A percentile compares a stretch with the other conserved stretches of the same genome.
These are phyloP conservation scores for Nymphaea thermarum DNA, from an alignment of 164 flowering plant species.

Conservation along the genomic window DNA sequence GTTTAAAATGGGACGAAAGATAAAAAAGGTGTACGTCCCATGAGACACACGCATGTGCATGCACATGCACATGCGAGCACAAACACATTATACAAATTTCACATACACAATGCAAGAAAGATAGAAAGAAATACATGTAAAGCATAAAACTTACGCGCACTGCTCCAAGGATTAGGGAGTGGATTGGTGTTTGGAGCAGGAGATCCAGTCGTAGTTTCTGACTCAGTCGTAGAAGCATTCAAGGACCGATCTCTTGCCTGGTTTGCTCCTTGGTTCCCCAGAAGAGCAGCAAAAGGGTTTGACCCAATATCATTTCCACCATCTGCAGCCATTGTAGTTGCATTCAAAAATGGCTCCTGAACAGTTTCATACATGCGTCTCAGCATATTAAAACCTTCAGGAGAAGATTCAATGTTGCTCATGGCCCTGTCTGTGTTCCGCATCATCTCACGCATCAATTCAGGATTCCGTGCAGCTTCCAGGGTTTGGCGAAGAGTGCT, in stretches of 20 bases:
- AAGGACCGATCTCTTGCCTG: slow-evolving; percentile 27
- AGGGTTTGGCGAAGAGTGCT: slow-evolving; percentile 77
- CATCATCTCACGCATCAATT: slow-evolving; percentile 98
- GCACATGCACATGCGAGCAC: background rate
- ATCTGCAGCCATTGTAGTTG: slow-evolving; percentile 69
- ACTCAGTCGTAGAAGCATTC: slow-evolving; percentile 33
- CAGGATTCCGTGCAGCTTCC: slow-evolving; percentile 92
- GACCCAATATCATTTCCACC: slow-evolving; percentile 39
- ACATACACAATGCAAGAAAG: background rate
- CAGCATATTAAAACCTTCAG: slow-evolving; percentile 94
- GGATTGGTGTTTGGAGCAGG: slow-evolving; percentile 78
- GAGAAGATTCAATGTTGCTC: slow-evolving; percentile 94
- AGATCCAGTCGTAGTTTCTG: slow-evolving; percentile 38
- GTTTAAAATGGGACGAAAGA: background rate
- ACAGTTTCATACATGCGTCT: slow-evolving; percentile 99
- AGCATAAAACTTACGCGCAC: background rate
- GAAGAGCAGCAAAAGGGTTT: slow-evolving; percentile 76
- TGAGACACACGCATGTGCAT: background rate
- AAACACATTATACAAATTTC: background rate
- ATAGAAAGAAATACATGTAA: too few relatives aligned
- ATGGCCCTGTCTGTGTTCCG: slow-evolving; percentile 97
- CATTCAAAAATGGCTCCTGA: slow-evolving; percentile 88
- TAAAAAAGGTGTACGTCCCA: background rate
- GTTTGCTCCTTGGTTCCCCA: slow-evolving; percentile 48
- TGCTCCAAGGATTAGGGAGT: slow-evolving; percentile 84